These are phyloP conservation scores for Hydrangea macrophylla DNA, from an alignment of 148 eudicot species.

Conservation along the genomic window DNA sequence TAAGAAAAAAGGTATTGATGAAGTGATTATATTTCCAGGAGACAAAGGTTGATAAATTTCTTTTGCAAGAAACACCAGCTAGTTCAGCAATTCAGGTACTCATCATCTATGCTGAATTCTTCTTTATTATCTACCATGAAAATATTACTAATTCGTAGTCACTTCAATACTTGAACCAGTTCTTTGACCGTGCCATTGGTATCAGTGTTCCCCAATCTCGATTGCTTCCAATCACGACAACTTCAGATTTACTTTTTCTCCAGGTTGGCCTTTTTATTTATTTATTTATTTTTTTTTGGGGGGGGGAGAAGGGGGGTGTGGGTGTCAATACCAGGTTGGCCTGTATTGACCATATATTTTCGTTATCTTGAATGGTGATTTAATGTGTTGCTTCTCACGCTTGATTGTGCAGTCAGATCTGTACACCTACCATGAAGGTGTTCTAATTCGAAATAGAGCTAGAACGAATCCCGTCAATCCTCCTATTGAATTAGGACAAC, in stretches of 20 bases:
- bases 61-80: constrained; percentile 11
- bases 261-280: constrained; percentile 42
- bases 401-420: constrained; percentile 47
- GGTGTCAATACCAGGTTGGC: too few relatives aligned
- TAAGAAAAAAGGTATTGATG: background rate
- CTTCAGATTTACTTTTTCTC: constrained; percentile 44
- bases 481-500: constrained; percentile 43
- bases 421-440: constrained; percentile 28
- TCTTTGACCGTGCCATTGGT: constrained; percentile 25
- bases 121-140: constrained; percentile 1
- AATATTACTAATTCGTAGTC: constrained; percentile 16
- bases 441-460: constrained; percentile 33
- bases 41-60: background rate
- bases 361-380: background rate
- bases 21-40: background rate
- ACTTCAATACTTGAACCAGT: constrained; percentile 21
- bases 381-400: background rate
- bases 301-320: too few relatives aligned
- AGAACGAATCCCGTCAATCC: constrained; percentile 38
- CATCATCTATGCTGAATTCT: background rate
- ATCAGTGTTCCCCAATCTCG: constrained; percentile 36
- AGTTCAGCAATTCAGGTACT: background rate
- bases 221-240: constrained; percentile 33
- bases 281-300: too few relatives aligned
- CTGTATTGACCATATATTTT: constrained; percentile 1